Percentiles rank a stretch among this genome's conserved stretches.
Conservation (phyloP, 352 stramenopile genomes). For the Globisporangium alternatum region DNA sequence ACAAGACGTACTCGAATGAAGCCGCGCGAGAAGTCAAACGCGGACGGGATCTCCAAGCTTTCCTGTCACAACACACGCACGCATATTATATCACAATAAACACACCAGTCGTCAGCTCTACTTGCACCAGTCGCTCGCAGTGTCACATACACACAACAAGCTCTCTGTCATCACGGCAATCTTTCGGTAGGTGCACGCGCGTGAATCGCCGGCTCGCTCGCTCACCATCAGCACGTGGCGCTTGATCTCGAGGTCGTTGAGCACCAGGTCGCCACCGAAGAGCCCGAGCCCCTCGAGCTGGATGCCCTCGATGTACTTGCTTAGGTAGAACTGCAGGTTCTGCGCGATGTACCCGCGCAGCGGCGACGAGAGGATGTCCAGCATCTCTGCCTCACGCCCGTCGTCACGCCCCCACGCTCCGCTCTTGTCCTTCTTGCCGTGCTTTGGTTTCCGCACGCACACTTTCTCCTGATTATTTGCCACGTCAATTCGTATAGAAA, state of each 20-base stretch:
- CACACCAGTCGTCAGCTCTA: background rate
- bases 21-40: conserved; percentile 83
- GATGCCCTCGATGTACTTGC: conserved; percentile 90
- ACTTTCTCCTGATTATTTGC: background rate
- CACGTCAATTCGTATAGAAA: background rate
- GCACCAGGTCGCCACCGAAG: conserved; percentile 82
- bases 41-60: conserved; percentile 82
- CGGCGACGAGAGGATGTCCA: conserved; percentile 84
- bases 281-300: conserved; percentile 81
- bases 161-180: background rate
- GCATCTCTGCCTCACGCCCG: conserved; percentile 30
- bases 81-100: background rate
- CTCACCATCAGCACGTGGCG: conserved; percentile 68
- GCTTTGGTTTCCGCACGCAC: background rate
- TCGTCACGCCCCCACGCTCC: background rate
- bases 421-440: background rate
- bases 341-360: conserved; percentile 85
- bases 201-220: background rate
- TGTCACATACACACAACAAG: background rate
- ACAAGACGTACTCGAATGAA: conserved; percentile 70
- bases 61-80: conserved; percentile 30
- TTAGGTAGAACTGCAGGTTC: conserved; percentile 86
- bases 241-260: conserved; percentile 89
- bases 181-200: background rate
- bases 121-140: background rate